phyloP scores from a whole-genome alignment of 225 moss, liverwort and hornwort genomes.

The Anthoceros angustus region DNA sequence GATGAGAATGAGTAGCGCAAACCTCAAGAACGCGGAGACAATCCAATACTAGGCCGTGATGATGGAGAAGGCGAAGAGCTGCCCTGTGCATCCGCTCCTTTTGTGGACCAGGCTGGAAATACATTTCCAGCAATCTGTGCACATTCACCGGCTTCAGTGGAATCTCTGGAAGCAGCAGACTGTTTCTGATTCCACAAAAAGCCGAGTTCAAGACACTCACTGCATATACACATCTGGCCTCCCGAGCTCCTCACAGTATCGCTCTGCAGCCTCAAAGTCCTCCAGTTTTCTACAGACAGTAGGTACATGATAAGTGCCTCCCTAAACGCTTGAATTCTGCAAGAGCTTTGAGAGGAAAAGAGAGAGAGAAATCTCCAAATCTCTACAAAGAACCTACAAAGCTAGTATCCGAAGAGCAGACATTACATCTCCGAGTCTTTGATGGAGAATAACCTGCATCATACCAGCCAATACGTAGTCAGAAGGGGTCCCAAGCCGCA shows the following conservation, averaged over 20 bases:
- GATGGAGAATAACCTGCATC: slow-evolving; percentile 70
- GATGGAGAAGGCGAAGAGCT: slow-evolving; percentile 82
- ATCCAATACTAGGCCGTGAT: slow-evolving; percentile 79
- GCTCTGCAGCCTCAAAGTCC: slow-evolving; percentile 79
- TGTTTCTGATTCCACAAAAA: not conserved
- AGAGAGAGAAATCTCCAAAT: not conserved
- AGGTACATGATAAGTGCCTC: not conserved
- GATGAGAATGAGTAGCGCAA: slow-evolving; percentile 6
- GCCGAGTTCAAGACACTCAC: slow-evolving; percentile 27
- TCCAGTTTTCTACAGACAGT: slow-evolving; percentile 65
- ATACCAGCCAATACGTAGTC: slow-evolving; percentile 4
- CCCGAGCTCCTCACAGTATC: slow-evolving; percentile 81
- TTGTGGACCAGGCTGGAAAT: slow-evolving; percentile 81
- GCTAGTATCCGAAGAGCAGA: slow-evolving; percentile 85
- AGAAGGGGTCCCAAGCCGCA: not conserved
- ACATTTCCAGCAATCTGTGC: slow-evolving; percentile 79
- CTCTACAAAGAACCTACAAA: slow-evolving; percentile 35
- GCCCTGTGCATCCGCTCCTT: slow-evolving; percentile 89
- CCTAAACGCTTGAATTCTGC: not conserved
- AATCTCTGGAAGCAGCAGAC: too few species aligned
- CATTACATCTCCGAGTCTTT: slow-evolving; percentile 84
- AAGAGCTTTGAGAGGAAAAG: too few species aligned
- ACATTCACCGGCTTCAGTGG: not conserved
- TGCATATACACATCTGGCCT: slow-evolving; percentile 76
- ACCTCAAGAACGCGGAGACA: slow-evolving; percentile 95